Evolutionary conservation across 371 early-diverging fungal species (phyloP).

Genomic region (Apophysomyces variabilis): DNA sequence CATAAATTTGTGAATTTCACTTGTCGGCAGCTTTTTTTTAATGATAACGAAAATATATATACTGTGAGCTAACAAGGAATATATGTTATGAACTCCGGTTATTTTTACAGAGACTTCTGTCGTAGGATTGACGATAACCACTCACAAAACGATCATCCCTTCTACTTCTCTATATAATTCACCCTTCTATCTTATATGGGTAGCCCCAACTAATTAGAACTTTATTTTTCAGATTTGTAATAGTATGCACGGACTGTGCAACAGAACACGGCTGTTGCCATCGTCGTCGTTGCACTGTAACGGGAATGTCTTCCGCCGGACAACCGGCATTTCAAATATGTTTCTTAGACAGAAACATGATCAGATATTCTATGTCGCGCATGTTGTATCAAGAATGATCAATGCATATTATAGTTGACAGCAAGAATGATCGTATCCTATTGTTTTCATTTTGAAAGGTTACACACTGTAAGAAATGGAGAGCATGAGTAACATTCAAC

Average conservation of each 20-base stretch:
- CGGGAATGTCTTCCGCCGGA: not conserved
- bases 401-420: not conserved
- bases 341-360: not conserved
- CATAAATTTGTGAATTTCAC: too few relatives aligned
- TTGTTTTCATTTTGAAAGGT: not conserved
- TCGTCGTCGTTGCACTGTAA: not conserved
- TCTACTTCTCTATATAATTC: too few relatives aligned
- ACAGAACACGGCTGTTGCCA: not conserved
- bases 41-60: too few relatives aligned
- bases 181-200: not conserved
- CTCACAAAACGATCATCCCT: too few relatives aligned
- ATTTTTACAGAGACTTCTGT: too few relatives aligned
- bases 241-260: slow-evolving; percentile 1
- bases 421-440: not conserved
- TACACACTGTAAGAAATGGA: not conserved
- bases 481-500: not conserved
- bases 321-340: slow-evolving; percentile 2
- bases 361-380: not conserved
- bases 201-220: not conserved
- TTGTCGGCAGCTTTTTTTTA: too few relatives aligned
- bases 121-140: too few relatives aligned
- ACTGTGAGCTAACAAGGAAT: too few relatives aligned
- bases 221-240: not conserved
- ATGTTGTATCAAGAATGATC: not conserved
- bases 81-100: too few relatives aligned